These are phyloP conservation scores for Stephania yunnanensis DNA, from an alignment of 164 flowering plant genomes.

Conservation along the genomic window DNA sequence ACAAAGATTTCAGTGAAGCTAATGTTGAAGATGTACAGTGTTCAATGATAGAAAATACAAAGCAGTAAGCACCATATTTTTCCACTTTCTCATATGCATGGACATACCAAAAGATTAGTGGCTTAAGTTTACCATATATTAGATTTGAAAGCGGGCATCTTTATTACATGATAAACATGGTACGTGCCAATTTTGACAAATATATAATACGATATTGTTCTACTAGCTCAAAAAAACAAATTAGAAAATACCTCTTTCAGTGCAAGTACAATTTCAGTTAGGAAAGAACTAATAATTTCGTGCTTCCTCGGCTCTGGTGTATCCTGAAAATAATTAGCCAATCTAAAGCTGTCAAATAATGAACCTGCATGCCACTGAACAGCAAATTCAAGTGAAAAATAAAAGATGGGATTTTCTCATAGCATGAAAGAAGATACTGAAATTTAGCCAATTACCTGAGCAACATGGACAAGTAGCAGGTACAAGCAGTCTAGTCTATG, in stretches of 20 bases:
- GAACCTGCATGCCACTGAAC: background rate
- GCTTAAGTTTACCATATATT: background rate
- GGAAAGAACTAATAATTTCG: conserved; percentile 53
- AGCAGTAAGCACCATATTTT: background rate
- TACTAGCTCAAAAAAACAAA: background rate
- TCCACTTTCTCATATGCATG: background rate
- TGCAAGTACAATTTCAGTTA: conserved; percentile 89
- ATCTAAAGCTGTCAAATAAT: background rate
- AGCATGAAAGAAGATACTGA: background rate
- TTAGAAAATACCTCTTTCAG: conserved; percentile 73
- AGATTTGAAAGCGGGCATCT: background rate
- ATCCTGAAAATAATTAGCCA: conserved; percentile 38
- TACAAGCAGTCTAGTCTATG: conserved; percentile 88
- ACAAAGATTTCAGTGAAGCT: no score
- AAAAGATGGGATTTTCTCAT: background rate
- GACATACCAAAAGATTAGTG: background rate
- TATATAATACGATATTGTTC: background rate
- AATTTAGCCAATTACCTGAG: conserved; percentile 43
- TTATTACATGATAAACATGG: background rate
- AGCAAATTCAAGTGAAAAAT: background rate
- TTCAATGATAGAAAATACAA: background rate
- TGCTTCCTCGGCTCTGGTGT: conserved; percentile 38
- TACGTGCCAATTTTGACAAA: background rate
- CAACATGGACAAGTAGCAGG: conserved; percentile 52
- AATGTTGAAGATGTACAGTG: no score